Conservation (phyloP, 2,329 filamentous ascomycete species). For the Penicillium sp. region DNA sequence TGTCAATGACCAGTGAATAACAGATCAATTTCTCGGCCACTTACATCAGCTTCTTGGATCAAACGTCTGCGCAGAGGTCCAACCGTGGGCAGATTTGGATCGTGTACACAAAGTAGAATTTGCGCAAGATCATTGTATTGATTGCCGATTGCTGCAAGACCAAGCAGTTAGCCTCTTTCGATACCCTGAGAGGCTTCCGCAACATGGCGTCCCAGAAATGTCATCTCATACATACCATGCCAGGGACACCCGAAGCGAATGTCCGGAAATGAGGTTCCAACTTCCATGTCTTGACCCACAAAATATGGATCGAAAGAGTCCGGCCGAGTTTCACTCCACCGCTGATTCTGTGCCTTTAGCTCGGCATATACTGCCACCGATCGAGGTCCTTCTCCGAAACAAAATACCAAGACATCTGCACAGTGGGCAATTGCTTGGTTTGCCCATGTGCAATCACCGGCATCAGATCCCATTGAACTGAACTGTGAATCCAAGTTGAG, state of each 20-base stretch:
- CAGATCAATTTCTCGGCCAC: not conserved
- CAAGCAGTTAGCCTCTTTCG: not conserved
- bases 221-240: slow-evolving; percentile 21
- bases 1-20: not conserved
- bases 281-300: slow-evolving; percentile 17
- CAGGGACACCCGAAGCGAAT: slow-evolving; percentile 25
- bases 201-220: not conserved
- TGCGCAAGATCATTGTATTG: slow-evolving; percentile 24
- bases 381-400: slow-evolving; percentile 19
- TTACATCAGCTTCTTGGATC: slow-evolving; percentile 20
- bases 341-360: slow-evolving; percentile 16
- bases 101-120: slow-evolving; percentile 20
- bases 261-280: slow-evolving; percentile 20
- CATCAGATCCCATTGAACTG: slow-evolving; percentile 35
- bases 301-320: slow-evolving; percentile 27
- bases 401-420: slow-evolving; percentile 28
- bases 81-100: slow-evolving; percentile 17
- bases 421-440: slow-evolving; percentile 40
- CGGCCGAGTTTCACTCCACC: slow-evolving; percentile 21
- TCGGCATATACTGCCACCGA: slow-evolving; percentile 17
- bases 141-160: slow-evolving; percentile 19
- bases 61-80: slow-evolving; percentile 18
- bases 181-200: not conserved
- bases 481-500: slow-evolving; percentile 34
- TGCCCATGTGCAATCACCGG: slow-evolving; percentile 44